Conservation (phyloP, 192 early-diverging fungal species). For the Coemansia sp. region DNA sequence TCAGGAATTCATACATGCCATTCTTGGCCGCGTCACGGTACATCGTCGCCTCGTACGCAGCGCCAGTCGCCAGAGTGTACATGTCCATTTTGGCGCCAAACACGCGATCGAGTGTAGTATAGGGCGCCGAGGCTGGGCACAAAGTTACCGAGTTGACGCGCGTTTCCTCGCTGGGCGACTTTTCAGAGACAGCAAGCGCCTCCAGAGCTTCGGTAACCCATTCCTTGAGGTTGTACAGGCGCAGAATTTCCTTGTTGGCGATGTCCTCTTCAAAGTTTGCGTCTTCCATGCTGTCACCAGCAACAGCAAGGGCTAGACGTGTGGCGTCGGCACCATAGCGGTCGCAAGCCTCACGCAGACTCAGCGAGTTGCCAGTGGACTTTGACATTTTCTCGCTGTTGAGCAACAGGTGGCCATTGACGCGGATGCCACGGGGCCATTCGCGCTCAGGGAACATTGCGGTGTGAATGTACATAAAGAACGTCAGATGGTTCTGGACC, state of each 20-base stretch:
- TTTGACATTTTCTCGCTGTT: constrained; percentile 99
- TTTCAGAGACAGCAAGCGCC: constrained; percentile 55
- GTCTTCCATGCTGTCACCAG: constrained; percentile 95
- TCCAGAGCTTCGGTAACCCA: constrained; percentile 80
- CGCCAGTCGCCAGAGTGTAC: constrained; percentile 66
- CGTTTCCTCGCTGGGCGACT: constrained; percentile 47
- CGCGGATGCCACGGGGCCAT: constrained; percentile 87
- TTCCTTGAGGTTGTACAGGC: constrained; percentile 85
- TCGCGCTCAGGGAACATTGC: constrained; percentile 89
- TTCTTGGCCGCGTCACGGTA: constrained; percentile 92
- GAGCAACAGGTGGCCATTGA: constrained; percentile 94
- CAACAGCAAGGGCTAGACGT: constrained; percentile 92
- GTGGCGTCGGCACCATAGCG: constrained; percentile 97
- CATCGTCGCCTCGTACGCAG: constrained; percentile 74
- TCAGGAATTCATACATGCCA: constrained; percentile 88
- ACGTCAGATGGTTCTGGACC: constrained; percentile 96
- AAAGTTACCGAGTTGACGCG: constrained; percentile 45
- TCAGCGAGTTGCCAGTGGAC: constrained; percentile 95
- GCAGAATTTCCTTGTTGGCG: constrained; percentile 93
- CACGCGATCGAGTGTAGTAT: constrained; percentile 75
- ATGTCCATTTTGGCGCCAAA: constrained; percentile 90
- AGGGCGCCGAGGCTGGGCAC: constrained; percentile 59
- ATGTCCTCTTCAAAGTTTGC: constrained; percentile 97
- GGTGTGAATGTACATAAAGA: constrained; percentile 95
- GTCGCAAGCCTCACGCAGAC: constrained; percentile 72